phyloP scores from a whole-genome alignment of 2,329 filamentous ascomycete genomes.

The Didymella pomorum region DNA sequence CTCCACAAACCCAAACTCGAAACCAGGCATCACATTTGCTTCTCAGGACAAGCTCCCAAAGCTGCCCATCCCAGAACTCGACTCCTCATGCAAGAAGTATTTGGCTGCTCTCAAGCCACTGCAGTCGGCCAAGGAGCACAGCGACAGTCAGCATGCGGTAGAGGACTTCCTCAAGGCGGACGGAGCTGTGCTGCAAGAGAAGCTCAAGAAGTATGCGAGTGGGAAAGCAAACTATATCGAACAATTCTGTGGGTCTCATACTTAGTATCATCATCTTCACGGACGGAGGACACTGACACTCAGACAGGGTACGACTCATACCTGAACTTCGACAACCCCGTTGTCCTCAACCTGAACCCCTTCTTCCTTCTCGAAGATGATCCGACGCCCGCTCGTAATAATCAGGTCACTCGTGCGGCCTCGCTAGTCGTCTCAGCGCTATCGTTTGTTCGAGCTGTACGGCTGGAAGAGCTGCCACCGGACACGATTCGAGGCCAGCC shows the following conservation, averaged over 20 bases:
- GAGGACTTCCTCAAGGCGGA: constrained; percentile 83
- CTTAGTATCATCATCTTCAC: neutral
- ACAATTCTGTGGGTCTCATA: constrained; percentile 82
- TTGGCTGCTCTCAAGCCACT: constrained; percentile 80
- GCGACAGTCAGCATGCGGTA: constrained; percentile 80
- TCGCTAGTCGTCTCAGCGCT: constrained; percentile 90
- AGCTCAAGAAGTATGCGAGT: constrained; percentile 86
- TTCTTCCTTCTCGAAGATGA: constrained; percentile 98
- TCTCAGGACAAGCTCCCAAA: constrained; percentile 88
- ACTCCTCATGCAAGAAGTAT: constrained; percentile 79
- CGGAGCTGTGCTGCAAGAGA: constrained; percentile 85
- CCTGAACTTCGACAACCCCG: constrained; percentile 95
- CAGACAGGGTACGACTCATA: constrained; percentile 94
- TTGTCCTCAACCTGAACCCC: constrained; percentile 95
- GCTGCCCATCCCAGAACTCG: constrained; percentile 89
- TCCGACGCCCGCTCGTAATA: constrained; percentile 92
- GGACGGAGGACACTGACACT: neutral
- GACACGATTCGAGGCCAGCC: constrained; percentile 85
- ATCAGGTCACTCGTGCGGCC: constrained; percentile 93
- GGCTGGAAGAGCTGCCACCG: constrained; percentile 89
- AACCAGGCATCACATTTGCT: constrained; percentile 85
- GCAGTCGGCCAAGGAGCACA: constrained; percentile 80
- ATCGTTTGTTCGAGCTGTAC: constrained; percentile 90
- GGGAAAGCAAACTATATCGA: constrained; percentile 97
- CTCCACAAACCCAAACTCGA: constrained; percentile 62